Evolutionary conservation across 352 stramenopile species (phyloP).

Genomic region (Aphanomyces invadans): DNA sequence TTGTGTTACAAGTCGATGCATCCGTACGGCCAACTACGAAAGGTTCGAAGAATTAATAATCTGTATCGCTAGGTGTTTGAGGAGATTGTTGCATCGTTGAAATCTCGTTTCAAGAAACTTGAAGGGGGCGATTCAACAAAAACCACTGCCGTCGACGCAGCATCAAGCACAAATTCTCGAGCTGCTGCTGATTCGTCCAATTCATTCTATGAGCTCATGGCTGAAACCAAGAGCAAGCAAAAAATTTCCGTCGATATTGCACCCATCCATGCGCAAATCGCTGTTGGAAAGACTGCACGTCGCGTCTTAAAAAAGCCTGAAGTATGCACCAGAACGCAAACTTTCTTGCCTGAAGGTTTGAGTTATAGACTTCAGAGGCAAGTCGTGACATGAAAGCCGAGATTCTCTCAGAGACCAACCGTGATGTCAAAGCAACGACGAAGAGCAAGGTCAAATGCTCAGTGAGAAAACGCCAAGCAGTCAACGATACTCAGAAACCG

Average conservation of each 20-base stretch:
- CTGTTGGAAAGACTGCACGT: not conserved
- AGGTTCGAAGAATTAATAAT: no score
- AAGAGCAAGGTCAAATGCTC: no score
- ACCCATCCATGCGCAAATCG: no score
- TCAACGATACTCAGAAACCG: not conserved
- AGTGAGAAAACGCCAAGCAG: no score
- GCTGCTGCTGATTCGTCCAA: not conserved
- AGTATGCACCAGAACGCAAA: no score
- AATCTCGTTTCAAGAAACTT: not conserved
- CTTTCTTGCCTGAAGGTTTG: no score
- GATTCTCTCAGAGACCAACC: no score
- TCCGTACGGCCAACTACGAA: no score
- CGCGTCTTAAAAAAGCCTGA: not conserved
- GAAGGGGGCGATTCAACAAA: not conserved
- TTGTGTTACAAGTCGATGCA: not conserved
- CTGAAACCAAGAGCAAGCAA: slow-evolving; percentile 1
- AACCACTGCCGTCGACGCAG: not conserved
- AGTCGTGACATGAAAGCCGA: no score
- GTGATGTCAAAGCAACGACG: no score
- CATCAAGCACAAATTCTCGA: not conserved
- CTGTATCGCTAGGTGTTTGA: not conserved
- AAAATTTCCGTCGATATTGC: not conserved
- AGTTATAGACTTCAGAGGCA: no score
- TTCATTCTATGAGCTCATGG: slow-evolving; percentile 11
- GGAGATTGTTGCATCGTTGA: not conserved